Evolutionary conservation across 805 yeast genomes (phyloP).

Genomic region (Candida nemodendra): DNA sequence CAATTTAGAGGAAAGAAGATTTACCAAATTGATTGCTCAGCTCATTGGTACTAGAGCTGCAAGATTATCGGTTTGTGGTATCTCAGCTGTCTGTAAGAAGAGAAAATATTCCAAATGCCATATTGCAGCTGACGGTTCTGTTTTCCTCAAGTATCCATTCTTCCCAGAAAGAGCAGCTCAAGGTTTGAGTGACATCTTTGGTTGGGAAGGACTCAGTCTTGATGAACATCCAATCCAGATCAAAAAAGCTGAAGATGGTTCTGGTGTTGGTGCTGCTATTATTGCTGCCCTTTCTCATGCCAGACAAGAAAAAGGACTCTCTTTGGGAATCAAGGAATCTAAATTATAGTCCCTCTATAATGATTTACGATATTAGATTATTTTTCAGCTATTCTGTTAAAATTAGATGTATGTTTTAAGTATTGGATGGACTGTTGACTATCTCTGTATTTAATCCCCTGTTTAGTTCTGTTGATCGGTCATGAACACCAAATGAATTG

Average conservation of each 20-base stretch:
- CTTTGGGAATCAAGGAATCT: slow-evolving; percentile 51
- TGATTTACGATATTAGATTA: not conserved
- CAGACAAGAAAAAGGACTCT: slow-evolving; percentile 68
- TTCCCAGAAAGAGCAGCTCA: slow-evolving; percentile 92
- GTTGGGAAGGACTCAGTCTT: slow-evolving; percentile 52
- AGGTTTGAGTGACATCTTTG: slow-evolving; percentile 89
- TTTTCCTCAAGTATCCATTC: slow-evolving; percentile 88
- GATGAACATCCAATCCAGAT: slow-evolving; percentile 77
- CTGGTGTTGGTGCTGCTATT: slow-evolving; percentile 98
- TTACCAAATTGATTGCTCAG: slow-evolving; percentile 80
- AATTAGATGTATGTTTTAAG: too few species aligned
- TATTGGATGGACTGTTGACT: too few species aligned
- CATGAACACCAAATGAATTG: slow-evolving; percentile 1
- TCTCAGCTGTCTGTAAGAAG: slow-evolving; percentile 92
- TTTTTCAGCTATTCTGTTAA: not conserved
- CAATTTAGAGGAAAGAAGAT: slow-evolving; percentile 77
- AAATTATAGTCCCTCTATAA: too few species aligned
- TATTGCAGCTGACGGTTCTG: slow-evolving; percentile 98
- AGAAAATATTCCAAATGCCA: slow-evolving; percentile 76
- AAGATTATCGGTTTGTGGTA: slow-evolving; percentile 92
- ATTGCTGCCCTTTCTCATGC: slow-evolving; percentile 92
- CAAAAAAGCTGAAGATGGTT: slow-evolving; percentile 96
- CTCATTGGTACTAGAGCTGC: slow-evolving; percentile 93
- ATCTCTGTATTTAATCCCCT: too few species aligned
- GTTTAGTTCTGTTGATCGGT: not conserved